Base-by-base conservation (phyloP, 2,329 filamentous ascomycete species). In the Mycogone perniciosa region DNA sequence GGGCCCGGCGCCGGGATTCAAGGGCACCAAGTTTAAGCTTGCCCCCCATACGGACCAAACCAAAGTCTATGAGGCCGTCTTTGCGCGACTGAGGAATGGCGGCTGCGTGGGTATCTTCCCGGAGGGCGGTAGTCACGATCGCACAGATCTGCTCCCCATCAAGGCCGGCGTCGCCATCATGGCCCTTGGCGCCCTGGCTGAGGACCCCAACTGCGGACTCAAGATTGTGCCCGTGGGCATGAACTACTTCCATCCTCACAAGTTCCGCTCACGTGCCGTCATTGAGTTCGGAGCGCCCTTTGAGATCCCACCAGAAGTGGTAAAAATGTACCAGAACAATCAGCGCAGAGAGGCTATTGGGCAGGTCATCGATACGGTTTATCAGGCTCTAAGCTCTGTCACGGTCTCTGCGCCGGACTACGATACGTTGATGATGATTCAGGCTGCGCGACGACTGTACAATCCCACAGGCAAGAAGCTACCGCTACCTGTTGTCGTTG, bases 231-330 rank as follows among this genome's bases (percentile, higher is more conserved):
- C 93, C 4, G 91, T 93, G 46, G 92, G 92, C 61, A 96, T 99
- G 92, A 99, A 99, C 70, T 99, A 99, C 71, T 99, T 99, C 72
- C 92, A 97, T 69, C 88, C 92, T 0, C 92, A 99, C 77, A 99
- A 97, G 68, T 99, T 99, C 71, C 86, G 92, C 42, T 97, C 92
- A 56, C 82, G 93, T 65, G 93, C 92, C 34, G 92, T 99, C 4
- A 85, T 97, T 54, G 93, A 99, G 65, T 99, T 97, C 61, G 93
- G 93, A 7, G 85, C 82, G 29, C 90, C 93, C 0, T 85, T 97
- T 56, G 88, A 95, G 58, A 84, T 97, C 7, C 86, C 90, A 1
- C 74, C 76, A 20, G 87, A 95, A 62, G 73, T 96, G 33, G 89
- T 96, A 5, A 80, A 91, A 55, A 84, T 89, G 69, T 97, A 96